Base-by-base conservation (phyloP, 345 rosid genomes). In the Dovyalis caffra region DNA sequence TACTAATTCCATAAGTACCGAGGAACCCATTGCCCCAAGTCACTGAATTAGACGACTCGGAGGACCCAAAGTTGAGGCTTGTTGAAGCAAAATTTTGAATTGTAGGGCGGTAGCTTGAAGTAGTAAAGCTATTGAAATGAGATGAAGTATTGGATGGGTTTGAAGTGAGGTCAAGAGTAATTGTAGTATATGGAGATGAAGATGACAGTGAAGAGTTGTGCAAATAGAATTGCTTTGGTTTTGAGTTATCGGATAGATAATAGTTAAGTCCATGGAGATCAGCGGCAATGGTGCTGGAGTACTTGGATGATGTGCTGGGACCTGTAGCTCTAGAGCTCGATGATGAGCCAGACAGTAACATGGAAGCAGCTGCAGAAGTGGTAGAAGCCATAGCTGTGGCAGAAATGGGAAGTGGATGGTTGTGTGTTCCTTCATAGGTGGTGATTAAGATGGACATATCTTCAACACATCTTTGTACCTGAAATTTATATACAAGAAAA, bases 331-430 rank as follows among this genome's bases (percentile, higher is more conserved):
- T n/a, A 37, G 40, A 8, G 79, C 76, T 63, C 35, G 66, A 80
- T 31, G 79, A 74, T 5, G 97, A 81, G 53, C 90, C 89, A 3
- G 97, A 88, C 57, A 88, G 78, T 3, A 92, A 85, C 97, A 95
- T 95, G 38, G 90, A 87, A 60, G 95, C 99, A 0, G 99, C 99
- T 1, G 97, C 97, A 1, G 95, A 88, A 63, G 97, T 95, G 66
- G 99, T 87, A 65, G 97, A 92, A 72, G 97, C 97, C 97, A 95
- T 92, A n/a, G 97, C 91, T 0, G 97, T 92, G 49, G 99, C 99
- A 15, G 99, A 83, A 62, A 88, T 68, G 4, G 97, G 88, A 81
- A 95, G 99, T 38, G 92, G 90, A 73, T 95, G 99, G 86, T 89
- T 95, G 83, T 95, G 99, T 51, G 86, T 86, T 79, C 99, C 99